Percentiles rank a stretch among this genome's conserved stretches.
phyloP scores from a whole-genome alignment of 805 yeast species.

The Wickerhamiella musiphila region DNA sequence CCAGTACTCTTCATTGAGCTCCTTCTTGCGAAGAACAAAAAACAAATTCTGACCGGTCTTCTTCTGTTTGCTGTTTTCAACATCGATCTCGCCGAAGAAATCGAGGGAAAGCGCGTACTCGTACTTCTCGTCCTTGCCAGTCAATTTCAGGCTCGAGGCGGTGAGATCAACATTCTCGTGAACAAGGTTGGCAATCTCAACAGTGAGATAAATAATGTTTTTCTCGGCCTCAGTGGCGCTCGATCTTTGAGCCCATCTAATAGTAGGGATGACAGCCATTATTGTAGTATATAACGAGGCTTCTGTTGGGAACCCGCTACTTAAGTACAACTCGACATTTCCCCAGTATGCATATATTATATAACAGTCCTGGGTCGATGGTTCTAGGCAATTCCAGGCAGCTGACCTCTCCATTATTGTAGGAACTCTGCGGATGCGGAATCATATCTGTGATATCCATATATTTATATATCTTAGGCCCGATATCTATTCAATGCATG shows the following conservation, averaged over 20 bases:
- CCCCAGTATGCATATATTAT: too few relatives aligned
- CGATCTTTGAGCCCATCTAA: constrained; percentile 95
- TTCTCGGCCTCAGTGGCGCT: constrained; percentile 51
- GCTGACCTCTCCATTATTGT: too few relatives aligned
- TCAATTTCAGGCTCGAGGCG: constrained; percentile 34
- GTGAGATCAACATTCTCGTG: constrained; percentile 47
- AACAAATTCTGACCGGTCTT: constrained; percentile 46
- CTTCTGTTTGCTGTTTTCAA: constrained; percentile 39
- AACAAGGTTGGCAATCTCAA: constrained; percentile 53
- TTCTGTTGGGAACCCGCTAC: too few relatives aligned
- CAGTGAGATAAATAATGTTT: constrained; percentile 59
- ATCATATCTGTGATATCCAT: too few relatives aligned
- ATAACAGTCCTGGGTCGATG: too few relatives aligned
- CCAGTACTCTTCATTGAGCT: constrained; percentile 66
- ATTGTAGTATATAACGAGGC: too few relatives aligned
- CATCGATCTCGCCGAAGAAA: constrained; percentile 58
- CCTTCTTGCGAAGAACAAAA: constrained; percentile 55
- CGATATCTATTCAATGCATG: too few relatives aligned
- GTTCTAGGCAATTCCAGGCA: too few relatives aligned
- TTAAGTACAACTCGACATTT: too few relatives aligned
- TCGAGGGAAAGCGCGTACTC: constrained; percentile 51
- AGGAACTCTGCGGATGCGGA: too few relatives aligned
- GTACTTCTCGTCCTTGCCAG: constrained; percentile 28
- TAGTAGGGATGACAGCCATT: constrained; percentile 26
- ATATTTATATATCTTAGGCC: too few relatives aligned